phyloP scores from a whole-genome alignment of 2,329 filamentous ascomycete species.

The Hymenoscyphus linearis region DNA sequence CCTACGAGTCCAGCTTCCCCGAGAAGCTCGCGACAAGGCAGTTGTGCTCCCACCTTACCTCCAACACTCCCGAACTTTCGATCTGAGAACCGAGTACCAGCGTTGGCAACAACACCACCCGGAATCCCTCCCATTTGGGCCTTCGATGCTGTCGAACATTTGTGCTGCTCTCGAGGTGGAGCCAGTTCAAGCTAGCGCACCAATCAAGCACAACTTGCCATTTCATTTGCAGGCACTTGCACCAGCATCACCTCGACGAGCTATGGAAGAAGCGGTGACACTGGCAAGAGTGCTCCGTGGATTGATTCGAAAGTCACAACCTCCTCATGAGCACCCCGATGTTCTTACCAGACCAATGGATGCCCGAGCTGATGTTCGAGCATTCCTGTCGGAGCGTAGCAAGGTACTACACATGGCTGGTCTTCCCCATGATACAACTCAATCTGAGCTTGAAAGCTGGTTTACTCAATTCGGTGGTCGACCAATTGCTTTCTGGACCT shows the following conservation, averaged over 20 bases:
- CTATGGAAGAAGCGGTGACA: constrained; percentile 96
- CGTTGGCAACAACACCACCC: constrained; percentile 98
- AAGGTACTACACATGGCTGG: constrained; percentile 98
- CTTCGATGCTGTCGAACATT: constrained; percentile 93
- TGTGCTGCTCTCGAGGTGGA: constrained; percentile 97
- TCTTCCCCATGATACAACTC: constrained; percentile 93
- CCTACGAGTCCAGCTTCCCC: constrained; percentile 91
- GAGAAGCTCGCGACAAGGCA: constrained; percentile 96
- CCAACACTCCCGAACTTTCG: constrained; percentile 95
- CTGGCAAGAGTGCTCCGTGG: constrained; percentile 87
- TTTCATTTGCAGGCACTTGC: constrained; percentile 96
- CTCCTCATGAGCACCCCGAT: constrained; percentile 87
- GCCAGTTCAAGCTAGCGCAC: constrained; percentile 92
- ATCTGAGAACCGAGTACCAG: constrained; percentile 95
- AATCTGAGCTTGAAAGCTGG: constrained; percentile 98
- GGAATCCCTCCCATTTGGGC: constrained; percentile 93
- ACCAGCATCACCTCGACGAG: constrained; percentile 88
- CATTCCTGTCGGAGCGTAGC: constrained; percentile 91
- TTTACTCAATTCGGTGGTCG: constrained; percentile 98
- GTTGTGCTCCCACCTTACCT: constrained; percentile 95
- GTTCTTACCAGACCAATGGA: constrained; percentile 95
- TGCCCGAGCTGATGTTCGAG: constrained; percentile 89
- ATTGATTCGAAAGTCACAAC: constrained; percentile 93
- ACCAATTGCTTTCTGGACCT: constrained; percentile 97
- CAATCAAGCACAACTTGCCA: constrained; percentile 97